Base-by-base conservation (phyloP, 768 basidiomycete species). In the Lentinula raphanica region DNA sequence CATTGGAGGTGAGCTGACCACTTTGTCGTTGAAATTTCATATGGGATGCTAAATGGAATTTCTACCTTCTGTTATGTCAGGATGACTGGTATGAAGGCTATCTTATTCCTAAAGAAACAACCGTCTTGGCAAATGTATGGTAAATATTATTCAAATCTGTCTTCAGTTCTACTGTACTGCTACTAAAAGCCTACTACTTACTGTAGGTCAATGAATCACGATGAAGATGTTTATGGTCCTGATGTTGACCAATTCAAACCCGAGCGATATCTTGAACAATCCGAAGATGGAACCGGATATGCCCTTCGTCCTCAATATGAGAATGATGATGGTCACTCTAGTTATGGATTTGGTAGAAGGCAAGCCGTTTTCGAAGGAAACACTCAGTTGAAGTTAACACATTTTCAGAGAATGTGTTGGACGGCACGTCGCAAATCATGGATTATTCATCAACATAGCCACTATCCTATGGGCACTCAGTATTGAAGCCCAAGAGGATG, bases 331-430 rank as follows among this genome's bases (percentile, higher is more conserved):
- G 45, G 44, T 13, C 55, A 56, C 36, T 31, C 12, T 25, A 12
- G 44, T 5, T 56, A 56, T 48, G 55, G 55, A 23, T 56, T 56
- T 36, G 55, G 55, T 1, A 29, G 45, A 21, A 45, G 55, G 55
- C n/a, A n/a, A n/a, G n/a, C n/a, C n/a, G n/a, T n/a, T n/a, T n/a
- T n/a, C n/a, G n/a, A n/a, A n/a, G n/a, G n/a, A n/a, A n/a, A n/a
- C n/a, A n/a, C n/a, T n/a, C n/a, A n/a, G n/a, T n/a, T n/a, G n/a
- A n/a, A n/a, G n/a, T n/a, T n/a, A n/a, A n/a, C n/a, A n/a, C n/a
- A n/a, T n/a, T n/a, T n/a, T n/a, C n/a, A 56, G 54, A 56, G 35
- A 49, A 9, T 57, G 56, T 19, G 56, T 57, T 8, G 56, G 56
- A 9, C 27, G 46, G 9, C 44, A 57, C n/a, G 56, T 57, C 25